Evolutionary conservation across 768 basidiomycete species (phyloP).

Genomic region (Pleurotus eryngii): DNA sequence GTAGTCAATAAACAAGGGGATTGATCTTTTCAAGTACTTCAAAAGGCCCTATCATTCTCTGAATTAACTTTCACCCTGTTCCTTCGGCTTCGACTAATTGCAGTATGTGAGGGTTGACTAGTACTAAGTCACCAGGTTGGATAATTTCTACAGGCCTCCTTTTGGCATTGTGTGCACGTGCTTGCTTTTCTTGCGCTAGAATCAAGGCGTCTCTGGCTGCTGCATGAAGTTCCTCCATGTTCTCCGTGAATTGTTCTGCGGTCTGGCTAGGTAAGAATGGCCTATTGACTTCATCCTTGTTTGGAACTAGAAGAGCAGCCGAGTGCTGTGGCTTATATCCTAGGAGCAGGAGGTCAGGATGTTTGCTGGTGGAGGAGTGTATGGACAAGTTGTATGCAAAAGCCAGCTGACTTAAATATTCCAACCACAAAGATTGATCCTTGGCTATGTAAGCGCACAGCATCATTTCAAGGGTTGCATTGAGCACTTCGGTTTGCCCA

Average conservation of each 20-base stretch:
- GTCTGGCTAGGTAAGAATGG: constrained; percentile 7
- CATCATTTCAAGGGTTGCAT: no score
- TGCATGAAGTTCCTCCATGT: not conserved
- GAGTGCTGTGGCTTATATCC: constrained; percentile 15
- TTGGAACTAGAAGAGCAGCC: constrained; percentile 3
- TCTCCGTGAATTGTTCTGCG: not conserved
- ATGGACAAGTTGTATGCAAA: constrained; percentile 23
- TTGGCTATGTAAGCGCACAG: no score
- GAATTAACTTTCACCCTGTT: not conserved
- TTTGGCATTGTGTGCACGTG: not conserved
- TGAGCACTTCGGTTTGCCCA: no score
- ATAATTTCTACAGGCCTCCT: not conserved
- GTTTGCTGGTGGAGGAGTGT: constrained; percentile 14
- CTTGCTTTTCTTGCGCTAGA: not conserved
- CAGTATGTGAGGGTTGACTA: constrained; percentile 1
- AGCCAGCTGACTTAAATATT: constrained; percentile 12
- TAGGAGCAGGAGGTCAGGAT: constrained; percentile 18
- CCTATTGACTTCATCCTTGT: not conserved
- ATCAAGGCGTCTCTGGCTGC: not conserved
- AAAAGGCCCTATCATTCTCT: constrained; percentile 2
- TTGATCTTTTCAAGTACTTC: constrained; percentile 4
- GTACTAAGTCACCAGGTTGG: not conserved
- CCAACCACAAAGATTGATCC: no score
- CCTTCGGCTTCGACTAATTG: constrained; percentile 1
- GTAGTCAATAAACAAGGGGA: constrained; percentile 2